These are phyloP conservation scores for Candida pseudoviswanathii DNA, from an alignment of 1,139 yeast species.

Conservation along the genomic window DNA sequence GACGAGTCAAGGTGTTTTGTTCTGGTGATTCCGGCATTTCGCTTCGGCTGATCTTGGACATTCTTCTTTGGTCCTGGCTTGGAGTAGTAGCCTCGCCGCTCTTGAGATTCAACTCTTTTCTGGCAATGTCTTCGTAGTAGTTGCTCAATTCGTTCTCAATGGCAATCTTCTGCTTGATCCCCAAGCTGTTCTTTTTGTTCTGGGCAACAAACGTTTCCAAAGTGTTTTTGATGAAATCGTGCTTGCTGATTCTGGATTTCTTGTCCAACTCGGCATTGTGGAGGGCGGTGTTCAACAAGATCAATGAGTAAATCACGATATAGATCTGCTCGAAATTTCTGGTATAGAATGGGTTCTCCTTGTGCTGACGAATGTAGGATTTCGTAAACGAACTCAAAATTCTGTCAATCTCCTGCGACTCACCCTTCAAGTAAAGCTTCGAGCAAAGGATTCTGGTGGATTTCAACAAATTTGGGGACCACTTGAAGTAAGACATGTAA, in stretches of 20 bases:
- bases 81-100: slow-evolving; percentile 15
- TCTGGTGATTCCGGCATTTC: neutral
- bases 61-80: slow-evolving; percentile 2
- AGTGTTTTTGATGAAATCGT: slow-evolving; percentile 61
- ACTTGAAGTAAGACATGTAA: slow-evolving; percentile 51
- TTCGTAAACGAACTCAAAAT: slow-evolving; percentile 69
- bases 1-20: slow-evolving; percentile 26
- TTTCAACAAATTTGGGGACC: slow-evolving; percentile 53
- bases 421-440: slow-evolving; percentile 73
- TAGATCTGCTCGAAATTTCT: slow-evolving; percentile 65
- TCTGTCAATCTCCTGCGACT: slow-evolving; percentile 80
- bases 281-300: slow-evolving; percentile 71
- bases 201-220: slow-evolving; percentile 45
- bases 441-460: slow-evolving; percentile 66
- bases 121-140: slow-evolving; percentile 44
- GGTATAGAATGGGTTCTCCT: slow-evolving; percentile 51
- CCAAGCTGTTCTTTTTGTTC: slow-evolving; percentile 33
- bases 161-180: slow-evolving; percentile 41
- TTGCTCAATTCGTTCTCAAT: slow-evolving; percentile 47
- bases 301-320: slow-evolving; percentile 70
- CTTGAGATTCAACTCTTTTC: slow-evolving; percentile 44
- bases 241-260: slow-evolving; percentile 43
- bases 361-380: slow-evolving; percentile 61
- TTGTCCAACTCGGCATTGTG: slow-evolving; percentile 53
- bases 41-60: slow-evolving; percentile 5